Base-by-base conservation (phyloP, 495 filamentous ascomycete genomes). In the Cenococcum geophilum region DNA sequence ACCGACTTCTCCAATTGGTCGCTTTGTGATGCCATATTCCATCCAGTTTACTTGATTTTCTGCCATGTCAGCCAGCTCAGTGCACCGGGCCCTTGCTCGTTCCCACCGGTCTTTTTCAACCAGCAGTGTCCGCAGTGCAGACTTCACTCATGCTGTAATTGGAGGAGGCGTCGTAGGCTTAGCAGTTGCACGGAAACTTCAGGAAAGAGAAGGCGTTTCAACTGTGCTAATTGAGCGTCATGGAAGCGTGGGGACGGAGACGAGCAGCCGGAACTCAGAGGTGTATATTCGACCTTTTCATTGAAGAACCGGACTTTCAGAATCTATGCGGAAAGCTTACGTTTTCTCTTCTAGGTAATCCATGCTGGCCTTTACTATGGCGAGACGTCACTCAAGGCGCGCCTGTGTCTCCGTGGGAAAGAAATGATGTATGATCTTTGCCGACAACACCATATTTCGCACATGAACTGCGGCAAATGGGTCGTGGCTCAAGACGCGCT, bases 341-440 rank as follows among this genome's bases (percentile, higher is more conserved):
- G 8, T 52, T 32, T 25, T 18, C 6, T 27, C 27, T 22, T 9
- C 27, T 61, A 89, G 87, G 92, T 97, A 45, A 96, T 97, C 59
- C 93, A 98, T 68, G 93, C 89, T 1, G 95, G 95, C 43, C 82
- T 97, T 47, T 97, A 98, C 78, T 98, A 98, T 76, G 87, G 87
- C 37, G 70, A 80, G 20, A 70, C 72, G 40, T 85, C 84, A 0
- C 82, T 96, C 16, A 98, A 98, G 74, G 91, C 93, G 0, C 72
- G 73, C 1, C 84, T 98, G 54, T 98, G 93, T 75, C 79, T 97
- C 67, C 69, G 73, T 48, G 93, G 93, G 59, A 82, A 83, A 55
- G 67, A 85, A 43, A 77, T 89, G 74, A 76, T 98, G 64, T 98
- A 98, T 75, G 78, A 78, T 10, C 82, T 92, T 53, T 97, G 92